Evolutionary conservation across 176 grass and related monocot genomes (phyloP), one percentile per base, ranked within the genome.

Genomic region (Juncus inflexus): DNA sequence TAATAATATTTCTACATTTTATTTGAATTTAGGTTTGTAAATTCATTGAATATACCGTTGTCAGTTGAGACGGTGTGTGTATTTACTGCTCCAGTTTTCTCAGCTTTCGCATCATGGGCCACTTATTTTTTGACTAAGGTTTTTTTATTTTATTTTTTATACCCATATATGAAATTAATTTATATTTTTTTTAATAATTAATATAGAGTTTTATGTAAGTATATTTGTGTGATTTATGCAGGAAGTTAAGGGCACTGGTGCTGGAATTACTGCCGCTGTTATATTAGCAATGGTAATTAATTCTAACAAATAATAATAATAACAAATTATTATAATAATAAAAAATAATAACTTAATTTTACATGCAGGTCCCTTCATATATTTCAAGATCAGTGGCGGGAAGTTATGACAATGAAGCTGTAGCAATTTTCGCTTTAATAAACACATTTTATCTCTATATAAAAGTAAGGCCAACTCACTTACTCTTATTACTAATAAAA

Each of bases 371-470:
- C 15, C 95, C 95, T 35, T 99, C 95, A 9, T 99, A 99, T 42
- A 99, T 99, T 68, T 99, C 95, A 63, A 79, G 95, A 80, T 99
- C 95, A 10, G 95, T 99, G 77, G 95, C 95, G 42, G 95, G 95
- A 55, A 99, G 95, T 72, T 99, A 99, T 87, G 95, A 99, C 63
- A 99, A 99, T 80, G 95, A 99, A 90, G 95, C 95, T 80, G 89
- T 99, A 75, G 95, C 95, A 49, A 99, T 99, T 82, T 99, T 99
- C 42, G 95, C 95, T 37, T 77, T 99, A 55, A 84, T 99, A 77
- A 86, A 90, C 65, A 99, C 95, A 57, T 99, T 99, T 84, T 99
- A 99, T 87, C 81, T 99, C 62, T 99, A 99, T 89, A 73, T 94
- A 65, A 99, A 99, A 83, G 95, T 99, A 84, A 86, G 73, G 16